phyloP scores from a whole-genome alignment of 495 filamentous ascomycete genomes.

The Podospora appendiculata region DNA sequence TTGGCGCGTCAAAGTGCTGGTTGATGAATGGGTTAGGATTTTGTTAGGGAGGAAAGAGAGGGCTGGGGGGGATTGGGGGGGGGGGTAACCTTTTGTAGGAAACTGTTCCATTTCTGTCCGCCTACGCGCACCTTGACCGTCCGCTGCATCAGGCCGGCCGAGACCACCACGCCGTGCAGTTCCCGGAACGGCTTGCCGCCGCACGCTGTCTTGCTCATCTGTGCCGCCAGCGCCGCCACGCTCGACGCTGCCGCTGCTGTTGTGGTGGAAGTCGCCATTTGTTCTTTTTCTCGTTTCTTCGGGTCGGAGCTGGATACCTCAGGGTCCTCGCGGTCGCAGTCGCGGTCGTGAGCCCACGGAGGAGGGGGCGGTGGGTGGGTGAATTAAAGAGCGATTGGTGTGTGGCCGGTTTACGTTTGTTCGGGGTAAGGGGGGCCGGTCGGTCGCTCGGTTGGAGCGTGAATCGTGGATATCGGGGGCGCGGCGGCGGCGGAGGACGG shows the following conservation, averaged over 20 bases:
- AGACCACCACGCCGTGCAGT: conserved; percentile 54
- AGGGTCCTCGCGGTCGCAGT: not conserved
- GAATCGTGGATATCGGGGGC: no score
- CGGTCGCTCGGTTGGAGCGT: no score
- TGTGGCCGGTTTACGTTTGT: no score
- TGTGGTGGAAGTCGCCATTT: not conserved
- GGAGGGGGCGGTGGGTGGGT: not conserved
- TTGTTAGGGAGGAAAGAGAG: not conserved
- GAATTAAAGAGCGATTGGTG: not conserved
- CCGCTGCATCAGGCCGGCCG: conserved; percentile 60
- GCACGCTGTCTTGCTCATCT: not conserved
- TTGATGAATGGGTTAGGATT: conserved; percentile 2
- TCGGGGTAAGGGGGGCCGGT: no score
- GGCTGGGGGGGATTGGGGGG: conserved; percentile 1
- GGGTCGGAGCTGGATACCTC: no score
- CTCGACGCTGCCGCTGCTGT: not conserved
- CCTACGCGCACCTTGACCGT: conserved; percentile 63
- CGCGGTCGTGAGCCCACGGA: not conserved
- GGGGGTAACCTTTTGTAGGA: conserved; percentile 45
- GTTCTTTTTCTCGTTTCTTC: no score
- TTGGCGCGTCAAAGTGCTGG: conserved; percentile 42
- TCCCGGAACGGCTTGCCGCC: conserved; percentile 19
- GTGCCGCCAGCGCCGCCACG: conserved; percentile 1
- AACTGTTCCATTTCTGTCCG: conserved; percentile 51
- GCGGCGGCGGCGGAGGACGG: no score